phyloP scores from a whole-genome alignment of 306 rosid genomes.

The Herpetospermum pedunculosum region DNA sequence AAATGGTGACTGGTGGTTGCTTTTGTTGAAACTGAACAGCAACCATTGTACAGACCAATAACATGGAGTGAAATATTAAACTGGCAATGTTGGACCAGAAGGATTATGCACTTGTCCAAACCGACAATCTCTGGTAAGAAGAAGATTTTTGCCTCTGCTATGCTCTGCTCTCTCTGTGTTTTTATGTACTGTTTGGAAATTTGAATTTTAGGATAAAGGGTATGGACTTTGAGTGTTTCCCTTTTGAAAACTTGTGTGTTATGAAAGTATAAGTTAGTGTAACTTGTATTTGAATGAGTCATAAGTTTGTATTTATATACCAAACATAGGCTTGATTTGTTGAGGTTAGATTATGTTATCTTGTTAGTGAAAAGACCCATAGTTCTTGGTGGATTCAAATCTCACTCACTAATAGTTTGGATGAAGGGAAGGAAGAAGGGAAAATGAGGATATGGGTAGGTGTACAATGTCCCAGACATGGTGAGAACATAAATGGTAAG shows the following conservation, averaged over 20 bases:
- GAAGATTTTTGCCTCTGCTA: background rate
- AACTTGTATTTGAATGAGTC: background rate
- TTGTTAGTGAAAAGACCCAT: too few species aligned
- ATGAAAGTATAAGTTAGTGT: too few species aligned
- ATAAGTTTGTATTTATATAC: background rate
- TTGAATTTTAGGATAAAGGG: background rate
- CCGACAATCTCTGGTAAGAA: background rate
- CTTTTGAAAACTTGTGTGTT: background rate
- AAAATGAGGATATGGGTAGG: background rate
- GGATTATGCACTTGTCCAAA: background rate
- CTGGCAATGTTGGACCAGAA: background rate
- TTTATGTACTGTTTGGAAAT: background rate
- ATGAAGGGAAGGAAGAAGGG: background rate
- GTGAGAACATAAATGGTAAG: background rate
- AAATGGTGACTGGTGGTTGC: background rate
- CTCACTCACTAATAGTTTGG: background rate
- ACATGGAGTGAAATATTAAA: background rate
- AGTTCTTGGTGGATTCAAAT: background rate
- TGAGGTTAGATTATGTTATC: background rate
- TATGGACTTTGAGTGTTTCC: background rate
- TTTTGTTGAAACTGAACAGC: constrained; percentile 1
- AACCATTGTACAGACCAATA: background rate
- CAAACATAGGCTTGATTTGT: background rate
- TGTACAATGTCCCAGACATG: background rate
- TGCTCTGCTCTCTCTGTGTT: background rate